Percentiles rank a stretch among this genome's conserved stretches.
Conservation (phyloP, 108 stramenopile species). For the Skeletonema menzelii region DNA sequence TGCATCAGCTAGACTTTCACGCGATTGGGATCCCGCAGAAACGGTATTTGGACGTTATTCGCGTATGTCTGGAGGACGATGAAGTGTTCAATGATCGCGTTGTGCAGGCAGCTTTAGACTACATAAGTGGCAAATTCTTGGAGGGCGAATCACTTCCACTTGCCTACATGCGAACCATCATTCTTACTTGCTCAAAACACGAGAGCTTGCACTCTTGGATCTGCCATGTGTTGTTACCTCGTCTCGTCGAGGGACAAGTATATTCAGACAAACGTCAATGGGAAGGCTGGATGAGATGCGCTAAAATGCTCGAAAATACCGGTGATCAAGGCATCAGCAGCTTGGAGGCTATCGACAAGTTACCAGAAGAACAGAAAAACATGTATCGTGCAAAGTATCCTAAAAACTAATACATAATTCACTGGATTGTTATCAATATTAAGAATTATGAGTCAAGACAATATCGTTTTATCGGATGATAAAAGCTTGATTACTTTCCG, state of each 20-base stretch:
- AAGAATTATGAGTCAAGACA: neutral
- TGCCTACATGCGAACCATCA: constrained; percentile 90
- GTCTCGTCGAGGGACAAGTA: constrained; percentile 83
- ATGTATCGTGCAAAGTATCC: constrained; percentile 71
- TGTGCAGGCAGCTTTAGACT: constrained; percentile 74
- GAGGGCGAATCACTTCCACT: constrained; percentile 71
- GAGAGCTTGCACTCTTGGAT: constrained; percentile 89
- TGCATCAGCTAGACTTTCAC: constrained; percentile 83
- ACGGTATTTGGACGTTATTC: constrained; percentile 77
- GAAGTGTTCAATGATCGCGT: constrained; percentile 80
- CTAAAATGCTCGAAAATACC: constrained; percentile 78
- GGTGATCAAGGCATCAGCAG: constrained; percentile 70
- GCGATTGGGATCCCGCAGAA: constrained; percentile 76
- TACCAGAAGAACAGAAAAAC: constrained; percentile 74
- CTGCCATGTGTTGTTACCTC: constrained; percentile 75
- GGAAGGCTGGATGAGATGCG: constrained; percentile 94
- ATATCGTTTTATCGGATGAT: neutral
- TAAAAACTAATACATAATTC: constrained; percentile 7
- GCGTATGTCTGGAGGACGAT: constrained; percentile 77
- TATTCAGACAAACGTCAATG: constrained; percentile 76
- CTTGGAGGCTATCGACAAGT: constrained; percentile 61
- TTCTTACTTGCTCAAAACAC: constrained; percentile 85
- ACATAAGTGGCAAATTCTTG: constrained; percentile 78
- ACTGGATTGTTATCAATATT: neutral
- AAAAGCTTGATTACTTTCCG: neutral